Base-by-base conservation (phyloP, 2,329 filamentous ascomycete species). In the Alternaria postmessia region DNA sequence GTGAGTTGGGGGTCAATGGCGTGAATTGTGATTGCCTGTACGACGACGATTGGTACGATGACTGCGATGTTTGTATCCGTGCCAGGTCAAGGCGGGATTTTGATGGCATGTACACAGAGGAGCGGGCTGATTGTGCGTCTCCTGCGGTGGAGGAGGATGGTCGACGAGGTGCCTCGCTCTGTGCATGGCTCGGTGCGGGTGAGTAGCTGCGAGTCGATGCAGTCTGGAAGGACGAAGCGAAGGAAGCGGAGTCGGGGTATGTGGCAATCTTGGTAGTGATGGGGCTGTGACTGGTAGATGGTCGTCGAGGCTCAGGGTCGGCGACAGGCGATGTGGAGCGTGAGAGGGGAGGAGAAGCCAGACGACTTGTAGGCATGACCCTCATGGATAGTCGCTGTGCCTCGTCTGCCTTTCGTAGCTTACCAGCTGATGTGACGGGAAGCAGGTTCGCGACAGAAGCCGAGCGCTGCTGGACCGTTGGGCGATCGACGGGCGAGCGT, bases 371-470 rank as follows among this genome's bases (percentile, higher is more conserved):
- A n/a, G 66, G 61, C 20, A 57, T 53, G 11, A 71, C 60, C 20
- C 65, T 69, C 46, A 75, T 55, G 12, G 75, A 77, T 44, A 69
- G 59, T 34, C 75, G 71, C 28, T 72, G 67, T 9, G 66, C 46
- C 36, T 69, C 61, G 38, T 75, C 72, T 32, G 66, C 64, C 39
- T 74, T 70, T 16, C 65, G 72, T 20, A 72, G 67, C 51, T 70
- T 74, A 67, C 63, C 70, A 63, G 70, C 69, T 49, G 68, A 65
- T 30, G 73, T 61, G 22, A 70, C 66, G 46, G 57, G 57, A 22
- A 75, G 70, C 41, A 77, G 54, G 43, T 75, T 73, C 30, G 72
- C 74, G 14, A 79, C 67, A 7, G 77, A 78, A 16, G 74, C 72
- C 24, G 75, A 73, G 42, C 76, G 73, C 57, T 70, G 69, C 44